These are phyloP conservation scores for Pseudohalonectria lignicola DNA, from an alignment of 2,329 filamentous ascomycete species.

Conservation along the genomic window DNA sequence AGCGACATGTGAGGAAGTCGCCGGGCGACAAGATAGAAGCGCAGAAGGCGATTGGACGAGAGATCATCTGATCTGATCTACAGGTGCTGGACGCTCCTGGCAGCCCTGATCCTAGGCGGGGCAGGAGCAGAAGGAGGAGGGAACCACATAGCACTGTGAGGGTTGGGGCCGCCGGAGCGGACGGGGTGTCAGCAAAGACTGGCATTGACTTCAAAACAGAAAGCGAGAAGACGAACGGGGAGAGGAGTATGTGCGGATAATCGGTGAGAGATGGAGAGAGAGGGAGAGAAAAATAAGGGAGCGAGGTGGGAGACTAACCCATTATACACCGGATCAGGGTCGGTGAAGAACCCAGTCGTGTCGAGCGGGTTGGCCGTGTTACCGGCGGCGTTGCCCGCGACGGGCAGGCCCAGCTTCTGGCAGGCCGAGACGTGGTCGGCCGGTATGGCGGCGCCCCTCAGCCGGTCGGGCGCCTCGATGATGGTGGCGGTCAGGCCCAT, in stretches of 20 bases:
- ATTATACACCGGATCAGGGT: slow-evolving; percentile 31
- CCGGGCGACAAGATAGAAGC: no score
- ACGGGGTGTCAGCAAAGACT: neutral
- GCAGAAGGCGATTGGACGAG: no score
- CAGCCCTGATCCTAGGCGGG: no score
- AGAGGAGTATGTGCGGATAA: slow-evolving; percentile 1
- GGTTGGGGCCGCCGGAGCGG: no score
- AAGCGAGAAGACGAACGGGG: neutral
- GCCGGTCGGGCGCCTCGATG: slow-evolving; percentile 45
- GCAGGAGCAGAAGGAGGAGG: neutral
- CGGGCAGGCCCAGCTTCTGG: slow-evolving; percentile 32
- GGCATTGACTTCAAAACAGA: neutral
- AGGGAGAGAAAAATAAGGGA: neutral
- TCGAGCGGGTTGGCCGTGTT: slow-evolving; percentile 46
- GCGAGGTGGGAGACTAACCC: slow-evolving; percentile 26
- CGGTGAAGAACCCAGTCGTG: slow-evolving; percentile 37
- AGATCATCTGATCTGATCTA: no score
- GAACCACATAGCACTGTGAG: slow-evolving; percentile 2
- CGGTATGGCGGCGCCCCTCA: slow-evolving; percentile 44
- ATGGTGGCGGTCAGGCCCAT: slow-evolving; percentile 45
- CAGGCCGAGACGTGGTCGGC: slow-evolving; percentile 41
- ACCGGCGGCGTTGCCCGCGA: slow-evolving; percentile 55
- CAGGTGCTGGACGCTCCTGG: no score
- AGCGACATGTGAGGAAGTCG: no score
- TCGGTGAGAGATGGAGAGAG: neutral